Percentiles rank a stretch among this genome's conserved stretches.
These are phyloP conservation scores for Ilex paraguariensis DNA, from an alignment of 305 asterid species.

Conservation along the genomic window DNA sequence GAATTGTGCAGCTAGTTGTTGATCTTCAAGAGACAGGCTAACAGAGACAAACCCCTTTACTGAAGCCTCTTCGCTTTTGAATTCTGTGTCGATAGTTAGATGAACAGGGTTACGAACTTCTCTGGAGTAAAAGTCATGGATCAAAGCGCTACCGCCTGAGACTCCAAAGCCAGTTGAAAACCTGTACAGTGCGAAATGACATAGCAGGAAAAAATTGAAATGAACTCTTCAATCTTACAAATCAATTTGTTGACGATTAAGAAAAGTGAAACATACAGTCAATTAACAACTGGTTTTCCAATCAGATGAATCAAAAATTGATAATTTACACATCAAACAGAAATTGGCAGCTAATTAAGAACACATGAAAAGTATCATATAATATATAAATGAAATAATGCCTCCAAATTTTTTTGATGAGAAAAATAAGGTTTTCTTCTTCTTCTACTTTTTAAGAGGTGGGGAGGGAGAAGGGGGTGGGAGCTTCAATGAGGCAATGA, in stretches of 20 bases:
- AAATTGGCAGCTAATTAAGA: background rate
- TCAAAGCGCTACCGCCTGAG: slow-evolving; percentile 69
- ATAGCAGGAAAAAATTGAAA: background rate
- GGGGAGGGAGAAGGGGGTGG: too few relatives aligned
- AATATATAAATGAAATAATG: too few relatives aligned
- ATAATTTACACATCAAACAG: background rate
- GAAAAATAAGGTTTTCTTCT: background rate
- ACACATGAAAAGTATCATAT: too few relatives aligned
- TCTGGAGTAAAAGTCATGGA: slow-evolving; percentile 49
- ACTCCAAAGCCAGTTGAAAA: slow-evolving; percentile 87
- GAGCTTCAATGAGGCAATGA: too few relatives aligned
- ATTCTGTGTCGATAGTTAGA: slow-evolving; percentile 79
- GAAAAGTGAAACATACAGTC: too few relatives aligned
- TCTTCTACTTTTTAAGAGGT: too few relatives aligned
- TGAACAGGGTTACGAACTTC: slow-evolving; percentile 66
- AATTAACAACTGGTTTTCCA: too few relatives aligned
- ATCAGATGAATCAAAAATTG: too few relatives aligned
- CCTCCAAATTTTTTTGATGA: too few relatives aligned
- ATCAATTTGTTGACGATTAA: too few relatives aligned
- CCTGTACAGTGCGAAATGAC: slow-evolving; percentile 31
- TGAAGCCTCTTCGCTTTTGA: slow-evolving; percentile 52
- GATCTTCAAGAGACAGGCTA: slow-evolving; percentile 70
- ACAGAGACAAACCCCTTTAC: slow-evolving; percentile 67
- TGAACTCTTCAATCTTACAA: too few relatives aligned
- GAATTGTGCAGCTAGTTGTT: slow-evolving; percentile 78